phyloP scores from a whole-genome alignment of 352 stramenopile genomes.

The Phytophthora sojae region DNA sequence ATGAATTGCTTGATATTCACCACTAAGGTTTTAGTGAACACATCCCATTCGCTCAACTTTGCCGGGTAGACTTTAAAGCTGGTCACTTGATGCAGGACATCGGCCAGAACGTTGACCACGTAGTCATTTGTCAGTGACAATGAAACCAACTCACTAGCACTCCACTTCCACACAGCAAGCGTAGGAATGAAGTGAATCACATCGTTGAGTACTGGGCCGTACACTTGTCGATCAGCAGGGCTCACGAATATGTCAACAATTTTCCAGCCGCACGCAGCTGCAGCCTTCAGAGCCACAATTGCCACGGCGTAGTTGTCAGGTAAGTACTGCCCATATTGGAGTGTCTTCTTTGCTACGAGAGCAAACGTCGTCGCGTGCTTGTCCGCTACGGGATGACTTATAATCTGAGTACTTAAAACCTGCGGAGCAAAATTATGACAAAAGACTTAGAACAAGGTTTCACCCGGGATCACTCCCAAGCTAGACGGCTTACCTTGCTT shows the following conservation, averaged over 20 bases:
- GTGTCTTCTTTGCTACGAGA: conserved; percentile 28
- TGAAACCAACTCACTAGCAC: conserved; percentile 34
- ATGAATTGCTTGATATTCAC: conserved; percentile 55
- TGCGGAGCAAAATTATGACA: conserved; percentile 8
- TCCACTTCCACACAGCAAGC: conserved; percentile 51
- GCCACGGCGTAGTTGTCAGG: conserved; percentile 35
- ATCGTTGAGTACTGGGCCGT: conserved; percentile 52
- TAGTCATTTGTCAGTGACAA: conserved; percentile 44
- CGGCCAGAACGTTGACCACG: conserved; percentile 42
- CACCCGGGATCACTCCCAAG: not conserved
- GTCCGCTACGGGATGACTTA: conserved; percentile 16
- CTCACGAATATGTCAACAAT: conserved; percentile 53
- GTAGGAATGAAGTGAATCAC: conserved; percentile 55
- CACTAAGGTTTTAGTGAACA: conserved; percentile 56
- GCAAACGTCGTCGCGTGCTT: conserved; percentile 37
- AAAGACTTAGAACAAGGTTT: conserved; percentile 8
- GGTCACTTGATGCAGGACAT: conserved; percentile 50
- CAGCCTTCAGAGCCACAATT: conserved; percentile 49
- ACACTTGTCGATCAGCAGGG: conserved; percentile 30
- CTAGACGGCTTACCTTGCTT: conserved; percentile 41
- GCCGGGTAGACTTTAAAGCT: conserved; percentile 41
- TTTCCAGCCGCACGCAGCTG: conserved; percentile 55
- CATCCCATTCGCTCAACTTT: conserved; percentile 51
- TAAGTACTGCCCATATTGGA: conserved; percentile 29
- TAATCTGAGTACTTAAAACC: conserved; percentile 29